Percentiles rank a stretch among this genome's conserved stretches.
Conservation (phyloP, 176 grass and related monocot species). For the Cymbopogon citratus region DNA sequence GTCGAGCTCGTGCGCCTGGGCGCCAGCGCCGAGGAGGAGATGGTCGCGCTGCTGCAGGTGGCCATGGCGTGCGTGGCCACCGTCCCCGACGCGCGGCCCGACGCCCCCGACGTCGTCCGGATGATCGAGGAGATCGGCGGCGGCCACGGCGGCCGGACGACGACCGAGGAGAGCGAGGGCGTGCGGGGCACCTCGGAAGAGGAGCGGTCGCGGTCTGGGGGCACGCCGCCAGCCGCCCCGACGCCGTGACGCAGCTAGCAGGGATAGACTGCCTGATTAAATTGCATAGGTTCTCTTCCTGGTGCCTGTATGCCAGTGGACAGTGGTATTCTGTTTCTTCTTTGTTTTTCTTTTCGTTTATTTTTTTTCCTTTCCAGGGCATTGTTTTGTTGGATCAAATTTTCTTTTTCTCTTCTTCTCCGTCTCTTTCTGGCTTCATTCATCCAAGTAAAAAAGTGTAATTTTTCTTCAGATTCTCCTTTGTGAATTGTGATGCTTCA, state of each 20-base stretch:
- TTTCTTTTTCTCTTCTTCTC: background rate
- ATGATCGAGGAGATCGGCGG: slow-evolving; percentile 86
- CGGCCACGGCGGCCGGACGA: slow-evolving; percentile 45
- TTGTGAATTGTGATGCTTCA: background rate
- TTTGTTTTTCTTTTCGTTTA: background rate
- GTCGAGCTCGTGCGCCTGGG: slow-evolving; percentile 85
- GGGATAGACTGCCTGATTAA: slow-evolving; percentile 2
- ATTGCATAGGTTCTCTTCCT: slow-evolving; percentile 38
- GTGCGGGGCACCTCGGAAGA: slow-evolving; percentile 45
- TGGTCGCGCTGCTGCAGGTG: slow-evolving; percentile 93
- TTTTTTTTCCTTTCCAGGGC: background rate
- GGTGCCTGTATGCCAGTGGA: slow-evolving; percentile 18
- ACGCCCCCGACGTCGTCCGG: slow-evolving; percentile 56
- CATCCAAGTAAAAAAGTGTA: slow-evolving; percentile 59
- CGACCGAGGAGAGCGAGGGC: slow-evolving; percentile 57
- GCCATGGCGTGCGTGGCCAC: slow-evolving; percentile 89
- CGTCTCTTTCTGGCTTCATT: slow-evolving; percentile 38
- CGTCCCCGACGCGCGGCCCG: slow-evolving; percentile 75
- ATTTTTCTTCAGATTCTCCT: background rate
- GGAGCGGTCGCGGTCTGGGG: slow-evolving; percentile 55
- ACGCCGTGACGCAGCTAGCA: slow-evolving; percentile 39
- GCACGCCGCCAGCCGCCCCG: slow-evolving; percentile 53
- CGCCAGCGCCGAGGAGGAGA: slow-evolving; percentile 91
- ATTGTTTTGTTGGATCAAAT: slow-evolving; percentile 47
- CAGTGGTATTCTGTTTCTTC: slow-evolving; percentile 18